Base-by-base conservation (phyloP, 192 early-diverging fungal species). In the Coemansia sp. region DNA sequence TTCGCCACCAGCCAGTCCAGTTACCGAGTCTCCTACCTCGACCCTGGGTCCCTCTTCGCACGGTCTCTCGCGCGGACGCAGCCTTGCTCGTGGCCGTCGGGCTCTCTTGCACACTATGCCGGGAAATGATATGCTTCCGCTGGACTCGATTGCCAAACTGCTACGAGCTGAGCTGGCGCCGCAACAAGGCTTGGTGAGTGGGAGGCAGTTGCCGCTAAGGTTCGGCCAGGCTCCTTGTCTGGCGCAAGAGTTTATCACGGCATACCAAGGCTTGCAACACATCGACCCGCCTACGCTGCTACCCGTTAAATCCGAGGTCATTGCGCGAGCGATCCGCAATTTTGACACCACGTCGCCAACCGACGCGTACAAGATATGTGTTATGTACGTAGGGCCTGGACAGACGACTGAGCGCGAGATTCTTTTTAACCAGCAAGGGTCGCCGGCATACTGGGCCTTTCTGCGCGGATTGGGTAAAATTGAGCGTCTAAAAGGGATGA, bases 361-460 rank as follows among this genome's bases (percentile, higher is more conserved):
- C 4, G 95, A 99, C 77, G 88, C 96, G 69, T 94, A 98, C 86
- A 99, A 99, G 84, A 92, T 98, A 72, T 95, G 95, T 15, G 91
- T 99, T 9, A 81, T 95, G 0, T 99, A 97, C 76, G 93, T 97
- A 29, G 95, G 92, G 11, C 92, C 89, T 9, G 89, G 88, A 7
- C 96, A 99, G 75, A 90, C 74, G 2, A 90, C 88, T 13, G 97
- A 99, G 81, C 71, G 73, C 5, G 92, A 93, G 68, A 99, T 99
- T 38, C 70, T 99, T 39, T 75, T 86, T n/a, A 99, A 97, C 78
- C 87, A 83, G 29, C 85, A 89, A 62, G 97, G 97, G 9, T 96
- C 96, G 10, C 89, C 87, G 15, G 86, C 89, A n/a, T 99, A 98
- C 73, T 91, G 90, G 64, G 76, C 87, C 61, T 98, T 99, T 78